Evolutionary conservation across 2,329 filamentous ascomycete species (phyloP), one percentile per base, ranked within the genome.

Genomic region (Conoideocrella luteorostrata): DNA sequence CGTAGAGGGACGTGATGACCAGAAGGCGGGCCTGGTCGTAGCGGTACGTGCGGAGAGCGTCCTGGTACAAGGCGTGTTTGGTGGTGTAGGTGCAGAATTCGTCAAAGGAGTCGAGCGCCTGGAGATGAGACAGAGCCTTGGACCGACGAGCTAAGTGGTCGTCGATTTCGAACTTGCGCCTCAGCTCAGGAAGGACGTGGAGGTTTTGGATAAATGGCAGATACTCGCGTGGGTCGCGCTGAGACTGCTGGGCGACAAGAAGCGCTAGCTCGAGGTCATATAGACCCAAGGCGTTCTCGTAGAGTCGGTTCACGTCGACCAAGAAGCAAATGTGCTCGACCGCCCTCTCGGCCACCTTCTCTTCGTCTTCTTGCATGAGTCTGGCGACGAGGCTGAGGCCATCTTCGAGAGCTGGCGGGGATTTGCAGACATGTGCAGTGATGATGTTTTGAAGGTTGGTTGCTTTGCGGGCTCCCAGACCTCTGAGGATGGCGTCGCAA

Each of bases 281-380:
- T 3, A 97, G 72, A 1, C 90, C 90, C 2, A 98, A 72, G 0
- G 93, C 87, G 47, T 90, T 83, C 49, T 96, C 88, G 56, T 95
- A 98, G 0, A 98, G 77, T 30, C 82, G 82, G 61, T 96, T 94
- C 36, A 94, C 85, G 63, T 98, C 93, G 1, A 90, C 88, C 33
- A 98, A 75, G 72, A 98, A 98, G 71, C 89, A 97, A 47, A 98
- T 96, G 58, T 98, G 93, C 60, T 96, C 89, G 18, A 96, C 84
- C 0, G 91, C 91, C 61, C 84, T 84, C 53, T 97, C 91, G 0
- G 88, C 88, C 52, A 90, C 74, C 41, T 81, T 76, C 33, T 80
- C 71, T 33, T 80, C 71, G 39, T 85, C 78, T 52, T 84, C 76
- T 44, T 77, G 74, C 71, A 81, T 77, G 28, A 98, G 68, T 43